These are phyloP conservation scores for Solanum chacoense DNA, from an alignment of 305 asterid genomes.

Conservation along the genomic window DNA sequence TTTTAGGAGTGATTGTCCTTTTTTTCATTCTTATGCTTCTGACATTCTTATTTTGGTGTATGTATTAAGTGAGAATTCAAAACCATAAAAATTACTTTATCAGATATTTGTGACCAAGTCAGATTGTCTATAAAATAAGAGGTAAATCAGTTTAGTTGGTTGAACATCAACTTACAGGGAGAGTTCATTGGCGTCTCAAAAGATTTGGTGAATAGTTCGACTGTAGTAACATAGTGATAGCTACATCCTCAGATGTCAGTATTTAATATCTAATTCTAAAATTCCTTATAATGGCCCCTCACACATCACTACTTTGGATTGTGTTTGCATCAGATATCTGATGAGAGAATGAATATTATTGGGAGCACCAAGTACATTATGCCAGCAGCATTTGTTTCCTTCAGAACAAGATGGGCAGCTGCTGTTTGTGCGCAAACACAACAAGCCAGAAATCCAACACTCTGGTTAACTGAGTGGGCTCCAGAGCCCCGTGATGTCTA, in stretches of 20 bases:
- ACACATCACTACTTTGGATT: background rate
- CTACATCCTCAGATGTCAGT: background rate
- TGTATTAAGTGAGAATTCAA: background rate
- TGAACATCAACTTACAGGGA: background rate
- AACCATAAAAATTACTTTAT: background rate
- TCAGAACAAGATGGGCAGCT: constrained; percentile 88
- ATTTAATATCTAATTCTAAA: background rate
- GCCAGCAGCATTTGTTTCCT: constrained; percentile 96
- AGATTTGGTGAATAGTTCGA: background rate
- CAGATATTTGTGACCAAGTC: background rate
- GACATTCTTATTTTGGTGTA: background rate
- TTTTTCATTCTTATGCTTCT: background rate
- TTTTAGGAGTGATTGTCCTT: background rate
- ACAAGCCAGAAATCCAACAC: constrained; percentile 80
- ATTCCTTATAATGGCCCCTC: background rate
- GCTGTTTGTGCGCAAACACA: constrained; percentile 98
- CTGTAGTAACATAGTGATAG: background rate
- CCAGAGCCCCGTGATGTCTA: constrained; percentile 88
- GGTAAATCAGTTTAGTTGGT: background rate
- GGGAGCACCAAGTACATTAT: constrained; percentile 49
- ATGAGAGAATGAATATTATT: constrained; percentile 56
- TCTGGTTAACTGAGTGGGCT: constrained; percentile 97
- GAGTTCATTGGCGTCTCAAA: background rate
- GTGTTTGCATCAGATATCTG: constrained; percentile 43
- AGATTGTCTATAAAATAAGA: background rate